A percentile compares a stretch with the other conserved stretches of the same genome.
phyloP scores from a whole-genome alignment of 176 grass and related monocot genomes.

The Rhynchospora pubera region DNA sequence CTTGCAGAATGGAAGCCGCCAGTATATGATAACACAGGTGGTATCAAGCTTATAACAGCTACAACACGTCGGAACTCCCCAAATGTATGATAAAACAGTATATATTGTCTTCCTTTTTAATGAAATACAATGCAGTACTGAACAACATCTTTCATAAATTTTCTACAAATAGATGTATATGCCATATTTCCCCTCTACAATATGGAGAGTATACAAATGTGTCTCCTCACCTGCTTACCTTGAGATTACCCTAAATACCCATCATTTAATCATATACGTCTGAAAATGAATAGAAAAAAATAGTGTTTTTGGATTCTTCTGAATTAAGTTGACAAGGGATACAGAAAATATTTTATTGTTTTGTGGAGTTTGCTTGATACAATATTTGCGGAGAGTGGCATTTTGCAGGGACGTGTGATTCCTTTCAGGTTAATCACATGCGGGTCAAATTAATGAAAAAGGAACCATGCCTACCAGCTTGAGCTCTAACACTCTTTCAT shows the following conservation, averaged over 20 bases:
- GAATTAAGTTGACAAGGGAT: not conserved
- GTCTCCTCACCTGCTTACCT: not conserved
- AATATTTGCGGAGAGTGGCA: not conserved
- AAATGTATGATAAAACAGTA: constrained; percentile 46
- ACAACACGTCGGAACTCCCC: constrained; percentile 97
- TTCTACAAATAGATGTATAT: not conserved
- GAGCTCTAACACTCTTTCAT: not conserved
- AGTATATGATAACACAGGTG: constrained; percentile 92
- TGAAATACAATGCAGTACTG: not conserved
- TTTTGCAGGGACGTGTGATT: not conserved
- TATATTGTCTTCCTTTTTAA: constrained; percentile 11
- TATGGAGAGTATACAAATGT: not conserved
- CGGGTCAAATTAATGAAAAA: not conserved
- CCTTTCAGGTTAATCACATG: not conserved
- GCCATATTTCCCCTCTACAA: not conserved
- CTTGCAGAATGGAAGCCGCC: constrained; percentile 99
- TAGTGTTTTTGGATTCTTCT: not conserved
- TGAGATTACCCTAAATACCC: not conserved
- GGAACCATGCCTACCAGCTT: not conserved
- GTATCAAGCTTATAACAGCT: constrained; percentile 84
- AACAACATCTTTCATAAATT: not conserved
- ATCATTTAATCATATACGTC: not conserved
- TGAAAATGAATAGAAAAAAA: not conserved
- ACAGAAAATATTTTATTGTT: not conserved
- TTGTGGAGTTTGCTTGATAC: not conserved